These are phyloP conservation scores for Podila epicladia DNA, from an alignment of 192 early-diverging fungal species.

Conservation along the genomic window DNA sequence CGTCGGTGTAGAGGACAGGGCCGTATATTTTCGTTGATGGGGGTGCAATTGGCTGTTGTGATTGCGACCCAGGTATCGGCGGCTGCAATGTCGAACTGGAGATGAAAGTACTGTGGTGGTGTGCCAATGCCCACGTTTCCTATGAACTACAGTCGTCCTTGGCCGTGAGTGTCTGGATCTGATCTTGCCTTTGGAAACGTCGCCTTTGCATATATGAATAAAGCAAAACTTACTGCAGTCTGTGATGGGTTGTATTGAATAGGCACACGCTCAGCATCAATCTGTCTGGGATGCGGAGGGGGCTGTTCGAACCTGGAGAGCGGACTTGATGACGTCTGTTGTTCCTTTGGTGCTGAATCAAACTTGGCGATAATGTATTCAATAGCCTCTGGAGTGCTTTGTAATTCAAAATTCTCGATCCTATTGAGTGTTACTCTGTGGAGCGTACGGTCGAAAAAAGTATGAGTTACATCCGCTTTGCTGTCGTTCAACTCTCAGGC, in stretches of 20 bases:
- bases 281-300: background rate
- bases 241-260: conserved; percentile 7
- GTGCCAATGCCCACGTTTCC: conserved; percentile 71
- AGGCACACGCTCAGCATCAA: conserved; percentile 3
- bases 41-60: conserved; percentile 4
- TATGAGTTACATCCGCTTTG: background rate
- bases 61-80: conserved; percentile 67
- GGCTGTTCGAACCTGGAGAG: background rate
- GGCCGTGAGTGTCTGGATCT: background rate
- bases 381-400: background rate
- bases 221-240: conserved; percentile 2
- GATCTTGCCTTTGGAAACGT: background rate
- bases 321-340: background rate
- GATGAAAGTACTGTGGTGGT: conserved; percentile 68
- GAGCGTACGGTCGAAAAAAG: background rate
- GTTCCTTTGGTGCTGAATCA: background rate
- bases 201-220: background rate
- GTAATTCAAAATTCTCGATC: too few species aligned
- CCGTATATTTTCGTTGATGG: conserved; percentile 1
- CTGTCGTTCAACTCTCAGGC: background rate
- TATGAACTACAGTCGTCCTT: conserved; percentile 35
- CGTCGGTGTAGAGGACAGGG: conserved; percentile 17
- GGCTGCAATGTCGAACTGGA: conserved; percentile 65
- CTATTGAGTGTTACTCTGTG: too few species aligned
- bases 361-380: background rate